Percentiles rank a stretch among this genome's conserved stretches.
Evolutionary conservation across 2,329 filamentous ascomycete genomes (phyloP).

Genomic region (Epichloe hybrida): DNA sequence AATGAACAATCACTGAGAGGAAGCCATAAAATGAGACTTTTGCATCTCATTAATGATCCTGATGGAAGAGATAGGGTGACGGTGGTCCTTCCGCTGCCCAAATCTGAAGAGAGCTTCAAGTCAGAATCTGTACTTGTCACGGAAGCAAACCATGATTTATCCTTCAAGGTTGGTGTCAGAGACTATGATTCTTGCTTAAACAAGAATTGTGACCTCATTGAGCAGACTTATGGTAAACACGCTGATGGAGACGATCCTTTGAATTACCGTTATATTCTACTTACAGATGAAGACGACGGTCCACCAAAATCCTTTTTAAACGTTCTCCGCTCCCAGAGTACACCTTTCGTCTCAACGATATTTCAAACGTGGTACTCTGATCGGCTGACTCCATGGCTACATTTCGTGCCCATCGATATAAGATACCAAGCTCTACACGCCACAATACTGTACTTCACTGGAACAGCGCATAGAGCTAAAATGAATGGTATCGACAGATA

Average conservation of each 20-base stretch:
- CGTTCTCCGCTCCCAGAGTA: constrained; percentile 49
- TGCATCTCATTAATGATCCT: constrained; percentile 53
- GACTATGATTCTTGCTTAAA: constrained; percentile 43
- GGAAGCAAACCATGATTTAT: constrained; percentile 39
- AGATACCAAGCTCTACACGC: constrained; percentile 62
- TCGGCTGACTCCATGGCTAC: constrained; percentile 60
- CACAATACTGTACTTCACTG: constrained; percentile 61
- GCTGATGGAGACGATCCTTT: constrained; percentile 37
- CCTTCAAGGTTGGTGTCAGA: constrained; percentile 45
- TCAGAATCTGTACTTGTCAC: constrained; percentile 41
- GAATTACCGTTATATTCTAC: constrained; percentile 55
- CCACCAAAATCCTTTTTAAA: constrained; percentile 45
- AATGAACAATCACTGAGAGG: constrained; percentile 45
- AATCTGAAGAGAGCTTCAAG: constrained; percentile 26
- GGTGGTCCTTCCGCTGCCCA: constrained; percentile 39
- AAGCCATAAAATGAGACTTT: constrained; percentile 55
- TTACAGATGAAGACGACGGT: constrained; percentile 58
- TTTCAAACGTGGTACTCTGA: constrained; percentile 73
- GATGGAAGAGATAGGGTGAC: constrained; percentile 33
- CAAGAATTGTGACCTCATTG: constrained; percentile 19
- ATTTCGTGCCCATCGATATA: constrained; percentile 67
- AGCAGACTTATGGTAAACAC: constrained; percentile 19
- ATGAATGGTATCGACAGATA: constrained; percentile 32
- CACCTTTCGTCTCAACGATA: constrained; percentile 58
- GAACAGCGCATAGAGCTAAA: constrained; percentile 30